phyloP scores from a whole-genome alignment of 345 rosid genomes.

The Gossypium mustelinum region DNA sequence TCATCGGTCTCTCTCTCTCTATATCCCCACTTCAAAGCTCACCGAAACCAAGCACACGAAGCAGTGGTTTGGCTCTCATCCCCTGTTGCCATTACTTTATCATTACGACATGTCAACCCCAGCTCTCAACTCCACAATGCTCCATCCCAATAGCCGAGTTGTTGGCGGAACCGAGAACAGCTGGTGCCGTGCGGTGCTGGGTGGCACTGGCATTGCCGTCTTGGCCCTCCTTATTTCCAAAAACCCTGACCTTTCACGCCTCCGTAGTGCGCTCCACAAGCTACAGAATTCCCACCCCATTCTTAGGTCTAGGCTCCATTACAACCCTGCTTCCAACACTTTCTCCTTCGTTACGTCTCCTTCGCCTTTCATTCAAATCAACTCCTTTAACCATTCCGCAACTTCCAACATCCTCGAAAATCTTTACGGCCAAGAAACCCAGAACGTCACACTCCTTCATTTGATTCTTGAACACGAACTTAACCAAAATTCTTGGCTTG shows the following conservation, averaged over 20 bases:
- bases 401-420: slow-evolving; percentile 26
- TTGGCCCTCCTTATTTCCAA: slow-evolving; percentile 26
- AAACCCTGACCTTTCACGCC: slow-evolving; percentile 9
- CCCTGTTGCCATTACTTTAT: not conserved
- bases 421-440: not conserved
- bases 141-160: not conserved
- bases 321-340: slow-evolving; percentile 4
- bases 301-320: slow-evolving; percentile 27
- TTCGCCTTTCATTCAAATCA: slow-evolving; percentile 23
- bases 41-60: not conserved
- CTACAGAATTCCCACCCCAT: slow-evolving; percentile 30
- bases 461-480: slow-evolving; percentile 43
- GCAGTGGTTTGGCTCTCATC: not conserved
- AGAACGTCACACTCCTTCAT: slow-evolving; percentile 24
- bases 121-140: not conserved
- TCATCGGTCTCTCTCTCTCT: too few relatives aligned
- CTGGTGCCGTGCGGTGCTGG: slow-evolving; percentile 32
- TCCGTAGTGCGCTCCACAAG: slow-evolving; percentile 19
- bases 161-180: slow-evolving; percentile 25
- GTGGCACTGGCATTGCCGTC: slow-evolving; percentile 33
- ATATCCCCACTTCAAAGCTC: not conserved
- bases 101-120: not conserved
- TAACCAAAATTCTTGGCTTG: slow-evolving; percentile 33
- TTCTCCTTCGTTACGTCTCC: slow-evolving; percentile 30
- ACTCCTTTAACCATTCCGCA: slow-evolving; percentile 13